These are phyloP conservation scores for Clonostachys rhizophaga DNA, from an alignment of 2,329 filamentous ascomycete genomes.

Conservation along the genomic window DNA sequence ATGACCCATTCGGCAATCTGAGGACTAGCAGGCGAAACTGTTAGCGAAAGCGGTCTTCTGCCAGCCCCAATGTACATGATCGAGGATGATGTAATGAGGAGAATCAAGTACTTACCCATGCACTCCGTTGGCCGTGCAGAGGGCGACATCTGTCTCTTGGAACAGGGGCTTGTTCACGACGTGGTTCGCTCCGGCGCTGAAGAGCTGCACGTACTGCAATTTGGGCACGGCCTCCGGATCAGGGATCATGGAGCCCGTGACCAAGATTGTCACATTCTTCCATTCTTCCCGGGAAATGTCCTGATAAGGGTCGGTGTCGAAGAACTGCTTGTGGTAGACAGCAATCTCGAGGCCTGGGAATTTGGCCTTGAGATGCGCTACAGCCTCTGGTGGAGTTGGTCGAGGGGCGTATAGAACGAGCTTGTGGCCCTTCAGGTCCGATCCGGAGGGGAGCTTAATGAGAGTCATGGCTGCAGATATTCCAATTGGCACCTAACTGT, in stretches of 20 bases:
- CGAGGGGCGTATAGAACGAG: constrained; percentile 33
- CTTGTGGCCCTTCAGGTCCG: constrained; percentile 30
- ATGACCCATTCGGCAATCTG: constrained; percentile 56
- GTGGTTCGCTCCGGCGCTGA: constrained; percentile 48
- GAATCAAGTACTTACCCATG: constrained; percentile 36
- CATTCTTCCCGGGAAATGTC: constrained; percentile 30
- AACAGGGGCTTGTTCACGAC: constrained; percentile 41
- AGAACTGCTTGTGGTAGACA: constrained; percentile 18
- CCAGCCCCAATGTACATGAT: neutral
- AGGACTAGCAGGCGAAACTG: constrained; percentile 27
- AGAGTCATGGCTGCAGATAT: too few relatives aligned
- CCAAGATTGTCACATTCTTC: constrained; percentile 41
- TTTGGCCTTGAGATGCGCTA: constrained; percentile 25
- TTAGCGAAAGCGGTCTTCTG: neutral
- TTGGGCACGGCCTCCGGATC: constrained; percentile 34
- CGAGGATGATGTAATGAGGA: neutral
- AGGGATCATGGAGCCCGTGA: constrained; percentile 38
- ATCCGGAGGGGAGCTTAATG: too few relatives aligned
- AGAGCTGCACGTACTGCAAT: constrained; percentile 47
- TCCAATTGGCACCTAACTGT: too few relatives aligned
- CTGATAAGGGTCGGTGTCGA: constrained; percentile 12
- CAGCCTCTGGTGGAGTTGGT: constrained; percentile 19
- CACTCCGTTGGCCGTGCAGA: constrained; percentile 54
- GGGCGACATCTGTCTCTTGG: constrained; percentile 40
- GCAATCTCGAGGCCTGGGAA: constrained; percentile 40